Percentiles rank a stretch among this genome's conserved stretches.
Conservation (phyloP, 177 flowering plant species). For the Vitis hybrid region DNA sequence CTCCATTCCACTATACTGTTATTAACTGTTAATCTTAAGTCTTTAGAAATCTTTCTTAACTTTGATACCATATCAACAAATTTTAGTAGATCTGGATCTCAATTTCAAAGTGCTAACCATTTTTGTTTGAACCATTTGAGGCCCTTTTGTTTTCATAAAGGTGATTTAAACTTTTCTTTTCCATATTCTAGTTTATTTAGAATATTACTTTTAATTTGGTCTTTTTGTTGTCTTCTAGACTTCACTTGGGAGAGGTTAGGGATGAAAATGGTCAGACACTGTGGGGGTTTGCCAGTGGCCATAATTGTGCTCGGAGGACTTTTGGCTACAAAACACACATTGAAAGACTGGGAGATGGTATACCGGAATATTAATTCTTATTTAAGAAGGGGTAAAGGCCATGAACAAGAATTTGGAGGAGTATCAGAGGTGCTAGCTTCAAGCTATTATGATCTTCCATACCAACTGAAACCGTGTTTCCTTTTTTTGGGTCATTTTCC, state of each 20-base stretch:
- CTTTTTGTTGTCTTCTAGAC: no score
- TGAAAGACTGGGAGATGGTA: constrained; percentile 19
- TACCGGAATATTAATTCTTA: background rate
- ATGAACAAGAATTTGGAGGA: background rate
- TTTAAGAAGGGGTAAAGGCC: background rate
- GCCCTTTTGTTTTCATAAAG: no score
- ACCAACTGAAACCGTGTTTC: constrained; percentile 25
- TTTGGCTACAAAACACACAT: constrained; percentile 7
- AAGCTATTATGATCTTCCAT: constrained; percentile 28
- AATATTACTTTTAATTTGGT: no score
- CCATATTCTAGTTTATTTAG: no score
- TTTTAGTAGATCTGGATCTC: no score
- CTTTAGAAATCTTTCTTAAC: no score
- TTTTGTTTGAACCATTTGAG: no score
- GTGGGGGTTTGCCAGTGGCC: constrained; percentile 24
- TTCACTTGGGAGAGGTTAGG: constrained; percentile 14
- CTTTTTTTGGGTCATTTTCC: constrained; percentile 24
- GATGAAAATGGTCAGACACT: constrained; percentile 17
- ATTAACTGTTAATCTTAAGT: no score
- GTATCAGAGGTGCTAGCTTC: constrained; percentile 14
- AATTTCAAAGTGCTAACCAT: no score
- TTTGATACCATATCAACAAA: no score
- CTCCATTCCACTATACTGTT: no score
- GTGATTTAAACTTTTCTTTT: no score
- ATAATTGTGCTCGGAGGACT: constrained; percentile 27